phyloP scores from a whole-genome alignment of 805 yeast genomes.

The Henningerozyma blattae region DNA sequence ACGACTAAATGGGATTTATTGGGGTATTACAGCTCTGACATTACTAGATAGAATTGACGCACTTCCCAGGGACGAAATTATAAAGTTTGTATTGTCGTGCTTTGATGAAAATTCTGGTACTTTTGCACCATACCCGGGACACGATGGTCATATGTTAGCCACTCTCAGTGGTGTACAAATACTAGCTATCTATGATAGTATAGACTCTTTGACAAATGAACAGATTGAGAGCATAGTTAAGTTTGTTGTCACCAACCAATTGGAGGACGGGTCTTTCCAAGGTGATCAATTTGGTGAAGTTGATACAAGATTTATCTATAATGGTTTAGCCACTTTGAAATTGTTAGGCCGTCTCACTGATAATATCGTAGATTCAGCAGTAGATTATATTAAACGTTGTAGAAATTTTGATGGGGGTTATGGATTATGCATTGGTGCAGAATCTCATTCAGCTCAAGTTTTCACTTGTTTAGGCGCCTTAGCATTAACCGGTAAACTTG shows the following conservation, averaged over 20 bases:
- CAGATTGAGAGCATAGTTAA: conserved; percentile 25
- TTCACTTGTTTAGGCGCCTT: conserved; percentile 78
- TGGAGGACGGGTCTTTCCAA: conserved; percentile 57
- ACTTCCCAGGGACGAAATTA: conserved; percentile 48
- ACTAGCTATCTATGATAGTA: conserved; percentile 48
- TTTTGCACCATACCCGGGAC: conserved; percentile 80
- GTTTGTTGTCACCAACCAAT: conserved; percentile 28
- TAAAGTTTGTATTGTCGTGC: conserved; percentile 60
- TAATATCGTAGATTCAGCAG: conserved; percentile 50
- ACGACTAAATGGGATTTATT: conserved; percentile 81
- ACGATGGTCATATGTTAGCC: conserved; percentile 77
- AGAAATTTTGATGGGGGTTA: conserved; percentile 93
- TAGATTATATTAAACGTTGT: conserved; percentile 52
- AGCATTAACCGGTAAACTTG: conserved; percentile 51
- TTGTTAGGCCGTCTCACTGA: conserved; percentile 51
- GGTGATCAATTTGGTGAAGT: conserved; percentile 91
- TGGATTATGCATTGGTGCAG: conserved; percentile 90
- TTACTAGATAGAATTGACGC: conserved; percentile 44
- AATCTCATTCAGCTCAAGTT: conserved; percentile 86
- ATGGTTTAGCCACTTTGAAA: conserved; percentile 62
- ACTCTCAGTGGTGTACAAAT: conserved; percentile 85
- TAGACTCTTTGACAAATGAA: conserved; percentile 30
- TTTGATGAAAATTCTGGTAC: conserved; percentile 54
- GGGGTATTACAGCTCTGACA: conserved; percentile 81
- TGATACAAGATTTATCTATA: conserved; percentile 84